Conservation (phyloP, 2,329 filamentous ascomycete genomes). For the Aspergillus sp. region DNA sequence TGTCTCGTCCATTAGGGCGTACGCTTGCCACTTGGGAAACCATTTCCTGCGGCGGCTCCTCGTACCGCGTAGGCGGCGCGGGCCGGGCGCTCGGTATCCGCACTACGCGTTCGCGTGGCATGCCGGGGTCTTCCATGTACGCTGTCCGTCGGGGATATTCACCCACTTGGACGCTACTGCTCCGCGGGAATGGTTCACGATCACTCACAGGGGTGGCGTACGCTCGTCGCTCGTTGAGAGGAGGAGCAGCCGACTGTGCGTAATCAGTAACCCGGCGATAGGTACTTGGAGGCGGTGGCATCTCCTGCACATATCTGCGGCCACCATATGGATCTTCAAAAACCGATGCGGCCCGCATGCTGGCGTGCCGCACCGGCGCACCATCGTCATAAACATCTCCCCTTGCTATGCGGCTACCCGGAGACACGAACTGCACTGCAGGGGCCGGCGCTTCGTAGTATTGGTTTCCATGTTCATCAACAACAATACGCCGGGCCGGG, state of each 20-base stretch:
- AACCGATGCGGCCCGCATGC: constrained; percentile 35
- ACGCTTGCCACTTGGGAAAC: constrained; percentile 36
- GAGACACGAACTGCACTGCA: constrained; percentile 25
- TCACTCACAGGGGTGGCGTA: constrained; percentile 27
- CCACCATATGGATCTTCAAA: constrained; percentile 35
- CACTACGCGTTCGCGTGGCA: constrained; percentile 49
- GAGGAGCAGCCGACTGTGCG: constrained; percentile 14
- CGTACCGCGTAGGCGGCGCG: constrained; percentile 33
- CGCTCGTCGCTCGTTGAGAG: constrained; percentile 21
- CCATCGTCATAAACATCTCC: constrained; percentile 29
- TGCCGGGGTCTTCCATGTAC: constrained; percentile 58
- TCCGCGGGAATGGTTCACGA: constrained; percentile 28
- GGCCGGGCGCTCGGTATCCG: constrained; percentile 54
- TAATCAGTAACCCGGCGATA: constrained; percentile 37
- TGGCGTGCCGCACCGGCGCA: constrained; percentile 21
- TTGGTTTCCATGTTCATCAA: constrained; percentile 76
- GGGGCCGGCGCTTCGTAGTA: constrained; percentile 54
- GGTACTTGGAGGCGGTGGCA: constrained; percentile 34
- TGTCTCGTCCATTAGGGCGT: constrained; percentile 35
- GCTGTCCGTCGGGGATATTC: constrained; percentile 33
- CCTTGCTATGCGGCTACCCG: constrained; percentile 23
- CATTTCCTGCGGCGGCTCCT: constrained; percentile 31
- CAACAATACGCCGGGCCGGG: constrained; percentile 59
- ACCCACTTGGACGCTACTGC: constrained; percentile 34
- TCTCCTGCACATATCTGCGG: constrained; percentile 36